Evolutionary conservation across 1,284 basidiomycete species (phyloP), one percentile per base, ranked within the genome.

Genomic region (Phellopilus nigrolimitatus): DNA sequence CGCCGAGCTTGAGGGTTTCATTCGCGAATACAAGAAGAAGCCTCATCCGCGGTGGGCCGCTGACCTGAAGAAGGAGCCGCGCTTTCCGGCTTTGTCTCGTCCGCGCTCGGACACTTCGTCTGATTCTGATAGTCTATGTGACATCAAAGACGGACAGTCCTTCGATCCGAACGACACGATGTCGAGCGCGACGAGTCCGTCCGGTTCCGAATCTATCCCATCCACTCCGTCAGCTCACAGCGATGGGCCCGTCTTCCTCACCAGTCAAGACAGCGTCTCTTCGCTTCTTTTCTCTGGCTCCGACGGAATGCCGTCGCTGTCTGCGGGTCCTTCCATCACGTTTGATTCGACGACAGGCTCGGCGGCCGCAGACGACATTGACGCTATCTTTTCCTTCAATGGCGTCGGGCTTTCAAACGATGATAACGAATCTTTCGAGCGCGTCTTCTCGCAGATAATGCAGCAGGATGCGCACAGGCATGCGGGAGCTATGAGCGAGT

Each of bases 1-100:
- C 15, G 70, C 70, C 4, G 71, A 73, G 49, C 63, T 73, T 21
- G 71, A 73, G 58, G 68, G 70, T 45, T 71, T 72, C 19, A 69
- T 72, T 22, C 64, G 71, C 21, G 71, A 71, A 48, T 59, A 57
- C 47, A 61, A 60, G 56, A 49, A 58, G 31, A 61, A 60, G 50
- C 60, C 60, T 37, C 51, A 57, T 27, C 57, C 57, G 21, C 49
- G 55, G 12, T 49, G 56, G 51, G 43, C 48, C 24, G 24, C n/a
- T 22, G 44, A 47, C 21, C 13, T 30, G 12, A 40, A 36, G 25
- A 53, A 48, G 30, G n/a, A 22, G 3, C 24, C 25, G 6, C 12
- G 19, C 10, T 51, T 40, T 19, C 22, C 31, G 17, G 7, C 24
- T 36, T 44, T 41, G n/a, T 51, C 49, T 9, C 30, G n/a, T 5